These are phyloP conservation scores for Calvatia gigantea DNA, from an alignment of 768 basidiomycete genomes.

Conservation along the genomic window DNA sequence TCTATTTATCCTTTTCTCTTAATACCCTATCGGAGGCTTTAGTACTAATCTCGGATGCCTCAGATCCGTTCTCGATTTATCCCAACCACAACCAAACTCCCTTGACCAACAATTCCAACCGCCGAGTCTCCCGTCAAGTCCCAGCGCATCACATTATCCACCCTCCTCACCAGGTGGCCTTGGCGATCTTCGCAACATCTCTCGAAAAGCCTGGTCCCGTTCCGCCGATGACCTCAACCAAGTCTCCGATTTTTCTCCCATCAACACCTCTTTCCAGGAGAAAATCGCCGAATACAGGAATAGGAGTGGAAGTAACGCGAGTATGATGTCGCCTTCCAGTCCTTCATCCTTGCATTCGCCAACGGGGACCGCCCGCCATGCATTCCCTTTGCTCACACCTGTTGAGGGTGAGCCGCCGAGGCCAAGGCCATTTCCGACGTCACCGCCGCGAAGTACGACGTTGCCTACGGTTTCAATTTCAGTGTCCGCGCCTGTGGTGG, in stretches of 20 bases:
- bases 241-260: slow-evolving; percentile 37
- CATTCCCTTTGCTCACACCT: slow-evolving; percentile 37
- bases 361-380: slow-evolving; percentile 34
- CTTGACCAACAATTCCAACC: slow-evolving; percentile 36
- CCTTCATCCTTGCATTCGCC: slow-evolving; percentile 31
- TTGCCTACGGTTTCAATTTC: slow-evolving; percentile 43
- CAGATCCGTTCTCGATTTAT: slow-evolving; percentile 68
- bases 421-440: neutral
- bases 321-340: slow-evolving; percentile 33
- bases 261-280: slow-evolving; percentile 54
- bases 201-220: slow-evolving; percentile 73
- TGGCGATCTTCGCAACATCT: slow-evolving; percentile 68
- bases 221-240: slow-evolving; percentile 77
- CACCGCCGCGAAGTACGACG: slow-evolving; percentile 30
- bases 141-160: slow-evolving; percentile 19
- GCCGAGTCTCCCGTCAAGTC: slow-evolving; percentile 38
- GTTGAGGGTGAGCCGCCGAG: slow-evolving; percentile 28
- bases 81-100: slow-evolving; percentile 41
- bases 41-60: neutral
- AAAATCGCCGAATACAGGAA: slow-evolving; percentile 65
- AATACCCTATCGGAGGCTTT: neutral
- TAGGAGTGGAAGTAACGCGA: slow-evolving; percentile 54
- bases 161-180: slow-evolving; percentile 25
- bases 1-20: neutral
- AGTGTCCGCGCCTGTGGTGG: slow-evolving; percentile 39